Base-by-base conservation (phyloP, 1,139 yeast species). In the Magnusiomyces suaveolens region DNA sequence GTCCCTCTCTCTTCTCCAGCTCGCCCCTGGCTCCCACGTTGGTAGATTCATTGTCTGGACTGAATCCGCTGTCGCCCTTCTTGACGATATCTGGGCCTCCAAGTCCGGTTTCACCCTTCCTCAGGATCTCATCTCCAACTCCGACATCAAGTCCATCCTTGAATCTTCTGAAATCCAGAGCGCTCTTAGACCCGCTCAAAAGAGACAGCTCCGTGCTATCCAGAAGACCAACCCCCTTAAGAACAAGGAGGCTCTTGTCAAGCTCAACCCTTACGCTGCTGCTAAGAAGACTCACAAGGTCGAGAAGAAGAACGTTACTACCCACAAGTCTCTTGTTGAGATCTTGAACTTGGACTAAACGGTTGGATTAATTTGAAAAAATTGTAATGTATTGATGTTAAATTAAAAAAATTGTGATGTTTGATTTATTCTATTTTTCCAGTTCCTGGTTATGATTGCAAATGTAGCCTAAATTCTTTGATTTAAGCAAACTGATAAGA, bases 11-110 rank as follows among this genome's bases (percentile, higher is more conserved):
- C 82, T 94, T 73, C 87, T 94, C 76, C 97, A 92, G 82, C 87
- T 92, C 74, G 99, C 99, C 69, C 99, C 99, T 77, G 99, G 99
- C 86, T 95, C 97, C 74, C 98, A 92, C 84, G 83, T 92, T 72
- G 98, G 98, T 81, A 90, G 98, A 84, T 92, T 92, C 74, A 86
- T 94, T 74, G 87, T 92, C 88, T 92, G 98, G 98, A 90, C 98
- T 73, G 96, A 89, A 81, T 80, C 89, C 75, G 99, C 99, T 73
- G 88, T 92, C 77, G 87, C 90, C 75, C 84, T 92, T 72, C 84
- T 92, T 75, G 99, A 92, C 82, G 80, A 92, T 66, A 87, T 94
- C 81, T 92, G 94, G 94, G 83, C 94, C 58, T 72, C 87, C 76
- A 90, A 89, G 83, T 75, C 90, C 68, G 87, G 87, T 75, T 90